Percentiles rank a stretch among this genome's conserved stretches.
phyloP scores from a whole-genome alignment of 352 stramenopile genomes.

The Phytophthora sansomeana region DNA sequence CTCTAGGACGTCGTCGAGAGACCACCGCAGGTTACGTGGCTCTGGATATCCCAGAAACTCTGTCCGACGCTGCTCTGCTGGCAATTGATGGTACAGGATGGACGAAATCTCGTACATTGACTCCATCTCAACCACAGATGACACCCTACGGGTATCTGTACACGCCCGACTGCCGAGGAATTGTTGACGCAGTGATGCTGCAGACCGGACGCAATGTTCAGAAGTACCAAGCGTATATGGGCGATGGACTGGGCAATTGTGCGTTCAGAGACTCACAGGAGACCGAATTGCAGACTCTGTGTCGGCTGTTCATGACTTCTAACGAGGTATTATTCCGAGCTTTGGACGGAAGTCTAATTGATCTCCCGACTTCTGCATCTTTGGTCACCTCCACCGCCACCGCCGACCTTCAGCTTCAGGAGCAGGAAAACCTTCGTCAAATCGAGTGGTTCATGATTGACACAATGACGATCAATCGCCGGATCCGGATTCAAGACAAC shows the following conservation, averaged over 20 bases:
- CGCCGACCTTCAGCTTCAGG: not conserved
- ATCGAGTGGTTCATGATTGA: slow-evolving; percentile 45
- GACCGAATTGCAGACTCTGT: slow-evolving; percentile 42
- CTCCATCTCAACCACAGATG: no score
- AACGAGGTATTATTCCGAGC: slow-evolving; percentile 39
- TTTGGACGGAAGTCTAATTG: slow-evolving; percentile 22
- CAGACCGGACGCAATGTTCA: slow-evolving; percentile 48
- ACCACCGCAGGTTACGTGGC: no score
- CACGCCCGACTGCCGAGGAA: slow-evolving; percentile 36
- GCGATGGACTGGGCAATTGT: slow-evolving; percentile 45
- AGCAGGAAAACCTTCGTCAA: slow-evolving; percentile 37
- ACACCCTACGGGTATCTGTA: slow-evolving; percentile 54
- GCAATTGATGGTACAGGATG: no score
- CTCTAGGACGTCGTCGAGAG: no score
- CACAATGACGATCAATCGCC: slow-evolving; percentile 26
- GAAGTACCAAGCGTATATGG: no score
- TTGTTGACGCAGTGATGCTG: slow-evolving; percentile 33
- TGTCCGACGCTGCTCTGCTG: no score
- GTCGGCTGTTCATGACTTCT: slow-evolving; percentile 38
- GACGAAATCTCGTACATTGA: no score
- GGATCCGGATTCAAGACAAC: slow-evolving; percentile 47
- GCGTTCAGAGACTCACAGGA: slow-evolving; percentile 50
- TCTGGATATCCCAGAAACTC: no score
- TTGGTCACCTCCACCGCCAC: slow-evolving; percentile 11
- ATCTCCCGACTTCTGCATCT: slow-evolving; percentile 28